Conservation (phyloP, 768 basidiomycete genomes). For the Macrolepiota albuminosa region DNA sequence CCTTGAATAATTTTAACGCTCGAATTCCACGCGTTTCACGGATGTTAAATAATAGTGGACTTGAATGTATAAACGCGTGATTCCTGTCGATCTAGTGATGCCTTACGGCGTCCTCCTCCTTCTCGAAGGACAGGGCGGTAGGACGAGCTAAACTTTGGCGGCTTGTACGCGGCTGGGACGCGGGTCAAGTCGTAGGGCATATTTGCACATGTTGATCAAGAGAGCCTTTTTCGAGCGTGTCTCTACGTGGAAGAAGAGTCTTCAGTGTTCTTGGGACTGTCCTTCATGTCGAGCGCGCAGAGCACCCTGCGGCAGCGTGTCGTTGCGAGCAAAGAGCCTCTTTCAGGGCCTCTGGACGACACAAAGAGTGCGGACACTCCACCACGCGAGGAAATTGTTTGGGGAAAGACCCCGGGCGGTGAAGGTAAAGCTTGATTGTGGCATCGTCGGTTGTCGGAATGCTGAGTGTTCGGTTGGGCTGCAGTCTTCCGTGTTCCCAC, state of each 20-base stretch:
- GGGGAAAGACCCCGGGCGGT: conserved; percentile 83
- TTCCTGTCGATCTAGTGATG: background rate
- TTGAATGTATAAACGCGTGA: background rate
- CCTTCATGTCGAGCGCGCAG: conserved; percentile 18
- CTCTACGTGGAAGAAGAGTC: conserved; percentile 6
- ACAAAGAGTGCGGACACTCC: conserved; percentile 9
- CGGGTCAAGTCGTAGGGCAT: conserved; percentile 3
- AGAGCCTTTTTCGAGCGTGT: background rate
- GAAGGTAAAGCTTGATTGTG: conserved; percentile 47
- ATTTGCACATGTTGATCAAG: conserved; percentile 16
- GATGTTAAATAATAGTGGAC: background rate
- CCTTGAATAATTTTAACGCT: too few relatives aligned
- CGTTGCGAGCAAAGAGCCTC: conserved; percentile 7
- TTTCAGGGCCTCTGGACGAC: conserved; percentile 3
- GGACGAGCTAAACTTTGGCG: background rate
- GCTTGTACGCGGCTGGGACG: background rate
- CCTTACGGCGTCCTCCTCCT: background rate
- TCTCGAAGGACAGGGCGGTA: background rate
- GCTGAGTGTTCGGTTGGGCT: background rate
- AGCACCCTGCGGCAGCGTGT: conserved; percentile 31
- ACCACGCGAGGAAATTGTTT: conserved; percentile 59
- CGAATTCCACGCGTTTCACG: background rate
- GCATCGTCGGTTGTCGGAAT: conserved; percentile 5
- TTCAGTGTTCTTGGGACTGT: background rate
- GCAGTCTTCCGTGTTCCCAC: conserved; percentile 91